Conservation (phyloP, 2,329 filamentous ascomycete genomes). For the Emergomyces pasteurianus region DNA sequence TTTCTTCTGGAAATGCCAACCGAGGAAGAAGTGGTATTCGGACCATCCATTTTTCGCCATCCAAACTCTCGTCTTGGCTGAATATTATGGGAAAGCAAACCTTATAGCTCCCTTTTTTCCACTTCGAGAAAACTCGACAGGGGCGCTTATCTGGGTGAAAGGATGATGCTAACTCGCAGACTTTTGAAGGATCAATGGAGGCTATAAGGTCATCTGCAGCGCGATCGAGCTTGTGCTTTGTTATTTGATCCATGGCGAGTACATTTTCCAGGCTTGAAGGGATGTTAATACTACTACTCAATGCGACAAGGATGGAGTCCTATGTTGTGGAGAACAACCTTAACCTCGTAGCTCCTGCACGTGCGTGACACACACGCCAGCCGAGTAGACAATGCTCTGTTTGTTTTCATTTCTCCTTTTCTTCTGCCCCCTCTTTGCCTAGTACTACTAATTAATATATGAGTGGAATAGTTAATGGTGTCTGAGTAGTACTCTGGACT, state of each 20-base stretch:
- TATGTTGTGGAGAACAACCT: no score
- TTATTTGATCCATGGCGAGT: conserved; percentile 8
- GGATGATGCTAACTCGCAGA: conserved; percentile 3
- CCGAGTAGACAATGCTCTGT: no score
- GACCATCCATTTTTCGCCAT: conserved; percentile 5
- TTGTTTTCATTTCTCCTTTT: no score
- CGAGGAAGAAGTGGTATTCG: conserved; percentile 6
- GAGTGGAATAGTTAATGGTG: no score
- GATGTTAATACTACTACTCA: no score
- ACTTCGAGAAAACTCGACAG: conserved; percentile 1
- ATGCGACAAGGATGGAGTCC: no score
- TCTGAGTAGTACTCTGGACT: no score
- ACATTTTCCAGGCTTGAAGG: no score
- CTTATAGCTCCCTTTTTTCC: conserved; percentile 5
- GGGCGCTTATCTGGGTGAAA: neutral
- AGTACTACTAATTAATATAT: no score
- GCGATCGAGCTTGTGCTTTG: conserved; percentile 1
- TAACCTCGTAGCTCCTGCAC: no score
- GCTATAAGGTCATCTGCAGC: neutral
- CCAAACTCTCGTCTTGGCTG: neutral
- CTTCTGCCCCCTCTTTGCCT: no score
- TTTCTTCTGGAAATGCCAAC: neutral
- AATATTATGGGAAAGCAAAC: conserved; percentile 6
- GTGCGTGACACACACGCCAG: no score
- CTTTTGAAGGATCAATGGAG: conserved; percentile 2